Evolutionary conservation across 768 basidiomycete genomes (phyloP).

Genomic region (Tulasnella sp.): DNA sequence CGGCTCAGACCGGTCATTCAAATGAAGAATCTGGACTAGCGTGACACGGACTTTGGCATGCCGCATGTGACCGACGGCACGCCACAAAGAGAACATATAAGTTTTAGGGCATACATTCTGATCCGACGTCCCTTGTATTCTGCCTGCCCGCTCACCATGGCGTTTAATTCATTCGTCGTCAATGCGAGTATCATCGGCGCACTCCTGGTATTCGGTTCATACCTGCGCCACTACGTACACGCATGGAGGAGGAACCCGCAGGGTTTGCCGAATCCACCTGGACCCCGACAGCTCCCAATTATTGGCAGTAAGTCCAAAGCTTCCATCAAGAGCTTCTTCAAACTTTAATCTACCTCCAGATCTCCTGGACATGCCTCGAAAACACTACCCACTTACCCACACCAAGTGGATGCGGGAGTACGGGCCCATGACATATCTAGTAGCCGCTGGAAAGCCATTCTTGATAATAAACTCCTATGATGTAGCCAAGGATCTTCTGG

Average conservation of each 20-base stretch:
- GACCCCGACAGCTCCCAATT: conserved; percentile 52
- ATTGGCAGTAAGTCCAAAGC: conserved; percentile 41
- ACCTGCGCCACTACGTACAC: neutral
- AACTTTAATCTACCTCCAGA: conserved; percentile 32
- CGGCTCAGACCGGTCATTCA: too few species aligned
- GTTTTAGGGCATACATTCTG: too few species aligned
- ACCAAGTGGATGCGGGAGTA: conserved; percentile 43
- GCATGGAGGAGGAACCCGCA: neutral
- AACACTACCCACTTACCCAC: conserved; percentile 44
- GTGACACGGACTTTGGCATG: too few species aligned
- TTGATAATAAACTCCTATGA: conserved; percentile 42
- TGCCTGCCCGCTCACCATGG: neutral
- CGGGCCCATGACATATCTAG: conserved; percentile 35
- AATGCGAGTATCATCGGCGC: neutral
- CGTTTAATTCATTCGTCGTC: neutral
- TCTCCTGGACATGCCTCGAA: conserved; percentile 46
- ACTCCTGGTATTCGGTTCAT: neutral
- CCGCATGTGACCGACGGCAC: too few species aligned
- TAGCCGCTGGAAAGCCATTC: conserved; percentile 37
- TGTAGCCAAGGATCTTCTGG: conserved; percentile 43
- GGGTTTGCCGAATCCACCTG: conserved; percentile 43
- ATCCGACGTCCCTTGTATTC: too few species aligned
- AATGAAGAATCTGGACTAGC: too few species aligned
- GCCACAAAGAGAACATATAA: too few species aligned
- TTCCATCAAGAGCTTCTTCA: neutral